phyloP scores from a whole-genome alignment of 106 monocot species.

The Dactylorhiza incarnata region DNA sequence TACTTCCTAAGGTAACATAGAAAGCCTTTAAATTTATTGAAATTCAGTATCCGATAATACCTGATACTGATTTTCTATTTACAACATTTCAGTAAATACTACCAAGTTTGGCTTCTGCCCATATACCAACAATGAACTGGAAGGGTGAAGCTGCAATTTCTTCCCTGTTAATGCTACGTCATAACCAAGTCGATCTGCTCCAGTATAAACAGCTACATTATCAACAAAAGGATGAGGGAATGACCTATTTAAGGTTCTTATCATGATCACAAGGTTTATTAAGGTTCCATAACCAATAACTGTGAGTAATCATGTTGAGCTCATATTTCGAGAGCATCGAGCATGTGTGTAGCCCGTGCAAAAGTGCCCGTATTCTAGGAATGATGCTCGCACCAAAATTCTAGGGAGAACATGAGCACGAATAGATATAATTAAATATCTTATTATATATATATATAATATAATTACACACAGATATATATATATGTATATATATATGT shows the following conservation, averaged over 20 bases:
- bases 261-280: slow-evolving; percentile 23
- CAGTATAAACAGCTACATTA: slow-evolving; percentile 82
- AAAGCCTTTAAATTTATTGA: too few species aligned
- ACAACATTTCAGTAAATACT: slow-evolving; percentile 81
- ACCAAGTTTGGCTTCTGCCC: slow-evolving; percentile 77
- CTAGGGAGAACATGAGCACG: too few species aligned
- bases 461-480: too few species aligned
- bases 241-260: slow-evolving; percentile 49
- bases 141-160: slow-evolving; percentile 75
- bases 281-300: slow-evolving; percentile 80
- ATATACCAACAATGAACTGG: slow-evolving; percentile 73
- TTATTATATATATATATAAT: too few species aligned
- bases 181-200: slow-evolving; percentile 72
- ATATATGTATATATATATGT: too few species aligned
- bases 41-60: too few species aligned
- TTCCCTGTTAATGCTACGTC: slow-evolving; percentile 75
- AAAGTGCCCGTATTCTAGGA: too few species aligned
- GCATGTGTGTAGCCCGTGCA: too few species aligned
- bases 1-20: too few species aligned
- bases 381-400: too few species aligned
- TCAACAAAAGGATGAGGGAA: slow-evolving; percentile 67
- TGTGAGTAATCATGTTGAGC: slow-evolving; percentile 64
- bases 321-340: too few species aligned
- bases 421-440: too few species aligned
- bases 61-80: slow-evolving; percentile 54